These are phyloP conservation scores for Clonostachys chloroleuca DNA, from an alignment of 2,329 filamentous ascomycete species.

Conservation along the genomic window DNA sequence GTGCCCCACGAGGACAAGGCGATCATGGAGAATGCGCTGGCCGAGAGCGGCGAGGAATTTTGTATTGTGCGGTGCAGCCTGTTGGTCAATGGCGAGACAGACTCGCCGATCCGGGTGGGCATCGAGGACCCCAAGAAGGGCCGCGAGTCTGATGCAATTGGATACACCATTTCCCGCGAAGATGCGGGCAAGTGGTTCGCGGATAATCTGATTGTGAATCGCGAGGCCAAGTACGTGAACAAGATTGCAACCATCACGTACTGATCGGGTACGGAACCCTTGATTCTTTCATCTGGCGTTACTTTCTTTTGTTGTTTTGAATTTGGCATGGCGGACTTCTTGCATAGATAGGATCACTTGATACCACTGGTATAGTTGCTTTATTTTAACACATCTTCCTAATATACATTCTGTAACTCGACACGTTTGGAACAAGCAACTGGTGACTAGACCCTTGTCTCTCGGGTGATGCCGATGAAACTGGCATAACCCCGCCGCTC, in stretches of 20 bases:
- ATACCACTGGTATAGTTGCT: no score
- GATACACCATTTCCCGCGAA: conserved; percentile 40
- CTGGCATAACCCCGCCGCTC: no score
- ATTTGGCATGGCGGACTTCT: no score
- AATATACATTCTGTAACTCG: no score
- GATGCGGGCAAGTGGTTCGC: conserved; percentile 44
- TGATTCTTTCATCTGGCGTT: not conserved
- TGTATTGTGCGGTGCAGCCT: conserved; percentile 31
- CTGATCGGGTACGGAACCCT: conserved; percentile 5
- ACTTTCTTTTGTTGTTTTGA: no score
- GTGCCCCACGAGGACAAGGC: conserved; percentile 42
- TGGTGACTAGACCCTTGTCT: no score
- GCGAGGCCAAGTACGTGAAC: conserved; percentile 15
- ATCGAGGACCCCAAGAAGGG: conserved; percentile 27
- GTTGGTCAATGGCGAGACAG: conserved; percentile 19
- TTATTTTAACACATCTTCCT: no score
- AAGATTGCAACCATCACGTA: conserved; percentile 32
- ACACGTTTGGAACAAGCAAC: no score
- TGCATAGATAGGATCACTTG: no score
- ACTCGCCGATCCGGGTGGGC: conserved; percentile 25
- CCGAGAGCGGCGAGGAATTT: conserved; percentile 20
- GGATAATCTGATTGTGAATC: conserved; percentile 24
- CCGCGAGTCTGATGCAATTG: conserved; percentile 27
- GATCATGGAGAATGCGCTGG: conserved; percentile 33
- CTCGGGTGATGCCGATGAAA: no score